Percentiles rank a stretch among this genome's conserved stretches.
Evolutionary conservation across 495 filamentous ascomycete species (phyloP).

Genomic region (Hypoxylon cercidicola): DNA sequence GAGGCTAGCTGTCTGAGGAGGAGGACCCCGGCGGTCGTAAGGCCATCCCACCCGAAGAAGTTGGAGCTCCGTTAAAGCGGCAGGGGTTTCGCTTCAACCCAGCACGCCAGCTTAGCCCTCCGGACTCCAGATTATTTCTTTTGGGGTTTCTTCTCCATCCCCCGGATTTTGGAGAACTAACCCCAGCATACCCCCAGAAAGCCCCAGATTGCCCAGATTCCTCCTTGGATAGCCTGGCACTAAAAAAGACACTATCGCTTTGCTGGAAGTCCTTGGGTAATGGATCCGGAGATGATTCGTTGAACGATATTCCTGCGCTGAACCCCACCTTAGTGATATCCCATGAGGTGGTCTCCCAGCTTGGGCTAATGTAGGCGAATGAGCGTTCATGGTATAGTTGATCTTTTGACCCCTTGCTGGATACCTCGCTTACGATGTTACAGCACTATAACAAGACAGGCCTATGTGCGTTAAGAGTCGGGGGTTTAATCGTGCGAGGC

Average conservation of each 20-base stretch:
- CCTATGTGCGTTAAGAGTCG: constrained; percentile 19
- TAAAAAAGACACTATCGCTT: constrained; percentile 21
- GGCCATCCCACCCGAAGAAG: constrained; percentile 26
- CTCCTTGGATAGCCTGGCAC: constrained; percentile 12
- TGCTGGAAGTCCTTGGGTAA: constrained; percentile 20
- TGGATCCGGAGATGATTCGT: constrained; percentile 24
- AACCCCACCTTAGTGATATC: constrained; percentile 22
- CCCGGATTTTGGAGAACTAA: constrained; percentile 36
- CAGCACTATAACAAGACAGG: constrained; percentile 23
- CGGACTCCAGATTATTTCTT: constrained; percentile 16
- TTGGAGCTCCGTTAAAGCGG: constrained; percentile 22
- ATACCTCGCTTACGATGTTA: constrained; percentile 33
- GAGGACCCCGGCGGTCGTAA: constrained; percentile 14
- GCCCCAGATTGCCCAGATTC: constrained; percentile 31
- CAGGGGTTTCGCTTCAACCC: constrained; percentile 17
- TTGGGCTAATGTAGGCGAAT: constrained; percentile 26
- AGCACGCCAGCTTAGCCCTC: constrained; percentile 9
- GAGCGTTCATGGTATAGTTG: constrained; percentile 18
- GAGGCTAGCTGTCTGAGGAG: constrained; percentile 35
- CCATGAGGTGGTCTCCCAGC: constrained; percentile 26
- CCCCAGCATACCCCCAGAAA: constrained; percentile 27
- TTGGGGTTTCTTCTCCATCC: constrained; percentile 31
- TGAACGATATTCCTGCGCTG: constrained; percentile 16
- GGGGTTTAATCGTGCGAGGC: constrained; percentile 23
- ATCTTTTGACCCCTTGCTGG: constrained; percentile 24